These are phyloP conservation scores for Polygonum maritimum DNA, from an alignment of 148 eudicot genomes.

Conservation along the genomic window DNA sequence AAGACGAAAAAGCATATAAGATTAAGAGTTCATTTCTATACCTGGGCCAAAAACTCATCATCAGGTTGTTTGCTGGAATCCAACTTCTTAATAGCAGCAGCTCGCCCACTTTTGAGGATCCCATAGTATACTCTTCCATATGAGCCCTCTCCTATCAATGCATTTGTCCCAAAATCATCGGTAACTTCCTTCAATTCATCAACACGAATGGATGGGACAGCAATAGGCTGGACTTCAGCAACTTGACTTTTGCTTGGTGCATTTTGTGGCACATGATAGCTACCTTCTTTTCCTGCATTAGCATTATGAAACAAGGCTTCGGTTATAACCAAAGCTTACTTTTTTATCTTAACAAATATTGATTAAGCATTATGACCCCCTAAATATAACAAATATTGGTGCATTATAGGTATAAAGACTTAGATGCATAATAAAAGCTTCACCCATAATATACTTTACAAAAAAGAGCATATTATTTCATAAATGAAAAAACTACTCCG, in stretches of 20 bases:
- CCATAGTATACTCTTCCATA: constrained; percentile 83
- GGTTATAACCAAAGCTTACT: neutral
- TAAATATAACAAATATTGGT: neutral
- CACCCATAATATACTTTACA: too few species aligned
- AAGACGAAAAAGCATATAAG: neutral
- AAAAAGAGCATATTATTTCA: too few species aligned
- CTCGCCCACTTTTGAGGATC: constrained; percentile 41
- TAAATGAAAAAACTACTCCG: neutral
- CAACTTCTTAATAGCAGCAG: constrained; percentile 78
- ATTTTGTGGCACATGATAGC: constrained; percentile 22
- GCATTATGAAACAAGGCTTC: neutral
- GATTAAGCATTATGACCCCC: neutral
- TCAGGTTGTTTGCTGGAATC: constrained; percentile 68
- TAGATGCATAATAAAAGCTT: too few species aligned
- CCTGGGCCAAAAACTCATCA: constrained; percentile 78
- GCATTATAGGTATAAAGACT: too few species aligned
- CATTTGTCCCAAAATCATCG: constrained; percentile 65
- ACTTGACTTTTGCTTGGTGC: constrained; percentile 46
- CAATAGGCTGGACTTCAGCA: constrained; percentile 43
- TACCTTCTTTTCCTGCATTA: constrained; percentile 30
- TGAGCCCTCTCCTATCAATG: constrained; percentile 87
- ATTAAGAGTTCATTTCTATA: constrained; percentile 6
- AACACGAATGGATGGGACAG: constrained; percentile 51
- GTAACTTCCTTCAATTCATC: constrained; percentile 74
- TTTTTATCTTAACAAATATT: neutral